Base-by-base conservation (phyloP, 371 early-diverging fungal genomes). In the Quaeritorhiza haematococci region DNA sequence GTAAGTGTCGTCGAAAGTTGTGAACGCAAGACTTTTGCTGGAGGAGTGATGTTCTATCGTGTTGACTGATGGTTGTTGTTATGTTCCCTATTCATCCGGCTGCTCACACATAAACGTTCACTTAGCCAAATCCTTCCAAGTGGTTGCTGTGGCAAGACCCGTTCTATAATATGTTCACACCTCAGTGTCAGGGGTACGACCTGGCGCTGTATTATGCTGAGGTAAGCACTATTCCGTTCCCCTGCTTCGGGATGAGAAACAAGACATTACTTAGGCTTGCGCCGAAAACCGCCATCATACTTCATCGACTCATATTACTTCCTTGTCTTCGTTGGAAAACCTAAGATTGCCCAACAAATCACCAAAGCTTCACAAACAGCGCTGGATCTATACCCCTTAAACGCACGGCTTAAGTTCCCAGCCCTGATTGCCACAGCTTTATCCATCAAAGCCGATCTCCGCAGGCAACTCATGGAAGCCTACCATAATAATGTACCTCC, bases 61-160 rank as follows among this genome's bases (percentile, higher is more conserved):
- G 68, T 49, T 34, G 65, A 17, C 27, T 70, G 23, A n/a, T n/a
- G n/a, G n/a, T n/a, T n/a, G n/a, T n/a, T 68, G 64, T 53, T 68
- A 68, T 43, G 53, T 63, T 15, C 65, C 67, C 27, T 53, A 47
- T 45, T 23, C 24, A 7, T 57, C 33, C 38, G 51, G 35, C 33
- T 15, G 33, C 23, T 13, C 49, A 28, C 63, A 64, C 43, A 73
- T 84, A 0, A 80, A 80, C 45, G 80, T 81, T n/a, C n/a, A n/a
- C n/a, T 68, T 75, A 82, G 13, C 84, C 86, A 13, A 92, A 92
- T 57, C 74, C 83, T 49, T 85, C 89, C 63, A 92, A 92, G 68
- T 91, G 87, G 81, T 59, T 91, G 7, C 69, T 92, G 27, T 92
- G 92, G 92, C 89, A 90, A 32, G 92, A 92, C 66, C 91, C 91